A percentile compares a stretch with the other conserved stretches of the same genome.
Conservation (phyloP, 2,329 filamentous ascomycete genomes). For the Alternaria dauci region DNA sequence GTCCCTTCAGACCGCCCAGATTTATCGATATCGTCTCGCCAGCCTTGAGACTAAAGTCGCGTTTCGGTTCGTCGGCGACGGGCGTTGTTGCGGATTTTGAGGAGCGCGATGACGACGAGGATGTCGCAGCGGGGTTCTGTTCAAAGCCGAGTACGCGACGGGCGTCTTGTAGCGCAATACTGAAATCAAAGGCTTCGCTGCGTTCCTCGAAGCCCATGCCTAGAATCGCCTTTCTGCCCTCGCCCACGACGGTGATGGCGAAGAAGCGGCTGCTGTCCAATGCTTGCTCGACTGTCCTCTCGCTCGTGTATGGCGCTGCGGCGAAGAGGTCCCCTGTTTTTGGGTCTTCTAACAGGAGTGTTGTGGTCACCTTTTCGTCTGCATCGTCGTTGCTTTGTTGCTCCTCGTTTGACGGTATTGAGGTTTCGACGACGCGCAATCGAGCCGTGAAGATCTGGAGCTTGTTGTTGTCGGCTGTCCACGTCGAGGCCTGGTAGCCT, state of each 20-base stretch:
- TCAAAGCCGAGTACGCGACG: slow-evolving; percentile 73
- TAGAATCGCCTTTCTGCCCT: slow-evolving; percentile 77
- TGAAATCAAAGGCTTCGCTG: slow-evolving; percentile 85
- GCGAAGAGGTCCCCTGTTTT: slow-evolving; percentile 79
- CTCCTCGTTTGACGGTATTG: slow-evolving; percentile 55
- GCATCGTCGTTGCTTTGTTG: slow-evolving; percentile 46
- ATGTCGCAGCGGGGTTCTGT: slow-evolving; percentile 37
- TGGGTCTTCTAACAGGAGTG: slow-evolving; percentile 81
- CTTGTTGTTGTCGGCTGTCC: slow-evolving; percentile 72
- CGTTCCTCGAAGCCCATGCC: slow-evolving; percentile 90
- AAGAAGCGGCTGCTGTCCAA: slow-evolving; percentile 86
- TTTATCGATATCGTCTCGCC: slow-evolving; percentile 89
- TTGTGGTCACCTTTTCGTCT: slow-evolving; percentile 70
- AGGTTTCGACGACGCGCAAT: slow-evolving; percentile 79
- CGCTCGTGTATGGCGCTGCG: slow-evolving; percentile 77
- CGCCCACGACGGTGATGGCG: slow-evolving; percentile 80
- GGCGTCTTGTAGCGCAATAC: slow-evolving; percentile 80
- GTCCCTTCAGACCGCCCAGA: slow-evolving; percentile 66
- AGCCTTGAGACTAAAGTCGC: slow-evolving; percentile 86
- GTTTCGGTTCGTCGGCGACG: slow-evolving; percentile 62
- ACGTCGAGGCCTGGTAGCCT: slow-evolving; percentile 78
- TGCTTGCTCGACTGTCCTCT: slow-evolving; percentile 75
- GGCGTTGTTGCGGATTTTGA: slow-evolving; percentile 9
- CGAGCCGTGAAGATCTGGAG: slow-evolving; percentile 87
- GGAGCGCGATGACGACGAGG: slow-evolving; percentile 1